phyloP scores from a whole-genome alignment of 352 stramenopile genomes.

The Aphanomyces cochlioides region DNA sequence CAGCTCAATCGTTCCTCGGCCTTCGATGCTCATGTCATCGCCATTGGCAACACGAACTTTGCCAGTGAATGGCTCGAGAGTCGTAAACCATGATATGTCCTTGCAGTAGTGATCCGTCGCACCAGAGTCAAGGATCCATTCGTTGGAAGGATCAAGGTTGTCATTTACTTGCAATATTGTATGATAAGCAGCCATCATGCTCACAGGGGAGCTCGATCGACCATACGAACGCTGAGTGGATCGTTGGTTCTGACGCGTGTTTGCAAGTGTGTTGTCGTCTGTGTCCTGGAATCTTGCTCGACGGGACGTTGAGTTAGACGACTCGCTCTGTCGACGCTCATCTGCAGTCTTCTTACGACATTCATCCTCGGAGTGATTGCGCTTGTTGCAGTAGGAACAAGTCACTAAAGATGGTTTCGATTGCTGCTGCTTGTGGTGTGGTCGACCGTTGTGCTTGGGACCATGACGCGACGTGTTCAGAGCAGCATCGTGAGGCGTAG shows the following conservation, averaged over 20 bases:
- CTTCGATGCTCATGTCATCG: background rate
- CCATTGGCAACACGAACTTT: slow-evolving; percentile 5
- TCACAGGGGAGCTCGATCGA: background rate
- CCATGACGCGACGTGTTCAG: too few species aligned
- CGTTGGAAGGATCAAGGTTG: background rate
- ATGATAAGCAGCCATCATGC: background rate
- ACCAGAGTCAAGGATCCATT: slow-evolving; percentile 6
- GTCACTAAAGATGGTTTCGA: background rate
- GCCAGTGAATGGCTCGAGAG: background rate
- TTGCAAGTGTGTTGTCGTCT: too few species aligned
- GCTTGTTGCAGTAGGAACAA: background rate
- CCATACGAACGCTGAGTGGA: too few species aligned
- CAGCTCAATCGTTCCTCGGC: background rate
- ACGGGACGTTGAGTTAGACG: background rate
- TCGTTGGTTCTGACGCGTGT: too few species aligned
- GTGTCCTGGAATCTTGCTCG: background rate
- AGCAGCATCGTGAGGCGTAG: too few species aligned
- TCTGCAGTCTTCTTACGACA: background rate
- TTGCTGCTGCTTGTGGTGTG: too few species aligned
- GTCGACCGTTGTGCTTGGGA: too few species aligned
- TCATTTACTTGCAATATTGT: background rate
- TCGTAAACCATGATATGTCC: background rate
- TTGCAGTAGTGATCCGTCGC: slow-evolving; percentile 1
- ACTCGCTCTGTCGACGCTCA: background rate
- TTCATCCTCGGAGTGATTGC: background rate